Percentiles rank a stretch among this genome's conserved stretches.
These are phyloP conservation scores for Botrytis elliptica DNA, from an alignment of 2,329 filamentous ascomycete genomes.

Conservation along the genomic window DNA sequence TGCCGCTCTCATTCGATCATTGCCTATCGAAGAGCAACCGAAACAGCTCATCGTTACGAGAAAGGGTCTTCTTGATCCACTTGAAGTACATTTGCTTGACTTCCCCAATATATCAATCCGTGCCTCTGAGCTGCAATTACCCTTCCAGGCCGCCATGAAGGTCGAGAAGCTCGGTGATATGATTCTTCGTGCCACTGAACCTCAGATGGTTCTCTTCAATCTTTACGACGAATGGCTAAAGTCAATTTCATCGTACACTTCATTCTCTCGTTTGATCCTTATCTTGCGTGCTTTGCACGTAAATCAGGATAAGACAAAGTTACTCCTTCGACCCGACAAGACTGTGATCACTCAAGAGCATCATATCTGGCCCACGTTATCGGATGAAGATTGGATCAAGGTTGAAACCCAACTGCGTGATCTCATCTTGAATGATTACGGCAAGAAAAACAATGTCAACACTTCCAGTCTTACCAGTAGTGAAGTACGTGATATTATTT, in stretches of 20 bases:
- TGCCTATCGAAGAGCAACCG: constrained; percentile 96
- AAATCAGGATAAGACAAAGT: constrained; percentile 97
- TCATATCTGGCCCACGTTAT: constrained; percentile 94
- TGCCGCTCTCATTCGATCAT: constrained; percentile 88
- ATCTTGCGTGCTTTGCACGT: constrained; percentile 95
- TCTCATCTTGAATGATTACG: constrained; percentile 95
- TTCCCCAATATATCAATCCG: constrained; percentile 99
- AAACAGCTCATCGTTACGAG: constrained; percentile 98
- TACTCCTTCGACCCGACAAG: constrained; percentile 93
- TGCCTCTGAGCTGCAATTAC: constrained; percentile 92
- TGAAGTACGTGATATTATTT: constrained; percentile 96
- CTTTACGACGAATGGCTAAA: constrained; percentile 99
- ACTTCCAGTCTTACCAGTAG: constrained; percentile 93
- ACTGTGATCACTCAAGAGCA: constrained; percentile 97
- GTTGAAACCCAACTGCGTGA: constrained; percentile 96
- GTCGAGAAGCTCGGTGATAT: constrained; percentile 99
- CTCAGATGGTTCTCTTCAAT: constrained; percentile 99
- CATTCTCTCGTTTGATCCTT: constrained; percentile 90
- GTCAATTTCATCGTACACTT: constrained; percentile 97
- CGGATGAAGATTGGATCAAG: constrained; percentile 98
- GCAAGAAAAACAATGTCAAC: constrained; percentile 99
- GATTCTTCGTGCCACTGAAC: constrained; percentile 95
- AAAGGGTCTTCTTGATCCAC: constrained; percentile 93
- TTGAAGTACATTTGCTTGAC: constrained; percentile 95
- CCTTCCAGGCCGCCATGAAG: constrained; percentile 99